A percentile compares a stretch with the other conserved stretches of the same genome.
phyloP scores from a whole-genome alignment of 169 alveolate species.

The Cryptosporidium andersoni region DNA sequence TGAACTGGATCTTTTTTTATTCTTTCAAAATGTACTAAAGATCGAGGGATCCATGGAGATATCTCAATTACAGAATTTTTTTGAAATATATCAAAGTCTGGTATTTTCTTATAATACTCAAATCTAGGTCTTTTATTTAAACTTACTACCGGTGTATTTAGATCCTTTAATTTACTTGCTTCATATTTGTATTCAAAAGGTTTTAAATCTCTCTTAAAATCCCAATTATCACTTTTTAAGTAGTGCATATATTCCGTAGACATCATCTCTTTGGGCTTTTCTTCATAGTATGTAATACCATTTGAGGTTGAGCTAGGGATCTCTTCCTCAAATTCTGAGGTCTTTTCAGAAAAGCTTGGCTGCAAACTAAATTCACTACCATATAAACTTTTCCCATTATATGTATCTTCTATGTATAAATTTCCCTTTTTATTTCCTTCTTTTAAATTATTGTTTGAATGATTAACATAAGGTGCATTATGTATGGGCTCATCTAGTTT shows the following conservation, averaged over 20 bases:
- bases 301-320: neutral
- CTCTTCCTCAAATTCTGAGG: neutral
- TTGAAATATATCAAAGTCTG: conserved; percentile 17
- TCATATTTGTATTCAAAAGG: conserved; percentile 13
- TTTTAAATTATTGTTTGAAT: neutral
- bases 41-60: conserved; percentile 39
- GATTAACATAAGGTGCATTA: neutral
- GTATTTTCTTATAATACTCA: conserved; percentile 64
- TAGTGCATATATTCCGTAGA: conserved; percentile 18
- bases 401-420: neutral
- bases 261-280: conserved; percentile 50
- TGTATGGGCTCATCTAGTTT: too few species aligned
- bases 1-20: conserved; percentile 15
- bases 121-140: conserved; percentile 1
- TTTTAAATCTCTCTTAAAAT: conserved; percentile 5
- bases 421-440: neutral
- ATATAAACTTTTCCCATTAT: neutral
- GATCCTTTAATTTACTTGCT: neutral
- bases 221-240: conserved; percentile 9
- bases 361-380: neutral
- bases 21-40: conserved; percentile 43
- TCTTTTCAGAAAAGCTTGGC: neutral
- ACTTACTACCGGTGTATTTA: conserved; percentile 23
- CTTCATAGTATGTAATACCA: conserved; percentile 43
- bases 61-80: conserved; percentile 9